Evolutionary conservation across 345 rosid species (phyloP).

Genomic region (Populus tremula): DNA sequence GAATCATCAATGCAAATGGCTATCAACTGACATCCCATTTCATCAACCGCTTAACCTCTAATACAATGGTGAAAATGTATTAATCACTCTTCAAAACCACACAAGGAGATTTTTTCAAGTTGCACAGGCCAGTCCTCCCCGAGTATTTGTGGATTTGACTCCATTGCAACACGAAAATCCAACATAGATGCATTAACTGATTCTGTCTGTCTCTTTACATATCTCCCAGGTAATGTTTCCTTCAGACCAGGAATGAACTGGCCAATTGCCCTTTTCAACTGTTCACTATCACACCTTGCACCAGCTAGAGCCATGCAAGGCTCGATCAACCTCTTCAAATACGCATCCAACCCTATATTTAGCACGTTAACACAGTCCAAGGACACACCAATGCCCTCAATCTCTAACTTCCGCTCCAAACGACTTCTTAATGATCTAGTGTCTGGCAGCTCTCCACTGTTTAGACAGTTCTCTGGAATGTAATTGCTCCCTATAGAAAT

Average conservation of each 20-base stretch:
- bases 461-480: constrained; percentile 48
- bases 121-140: constrained; percentile 69
- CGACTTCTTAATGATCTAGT: constrained; percentile 63
- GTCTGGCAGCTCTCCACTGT: constrained; percentile 64
- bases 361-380: constrained; percentile 62
- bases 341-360: constrained; percentile 66
- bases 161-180: constrained; percentile 62
- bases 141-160: constrained; percentile 60
- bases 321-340: constrained; percentile 66
- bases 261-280: constrained; percentile 18
- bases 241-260: constrained; percentile 15
- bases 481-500: constrained; percentile 22
- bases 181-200: constrained; percentile 38
- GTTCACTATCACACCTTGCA: constrained; percentile 35
- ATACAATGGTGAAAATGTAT: constrained; percentile 4
- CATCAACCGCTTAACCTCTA: constrained; percentile 16
- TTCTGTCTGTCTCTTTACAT: constrained; percentile 26
- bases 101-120: constrained; percentile 60
- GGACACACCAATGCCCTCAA: constrained; percentile 51
- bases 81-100: constrained; percentile 41
- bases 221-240: constrained; percentile 24
- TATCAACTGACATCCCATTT: not conserved
- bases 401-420: constrained; percentile 64
- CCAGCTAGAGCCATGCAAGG: constrained; percentile 64
- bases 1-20: constrained; percentile 9